A percentile compares a stretch with the other conserved stretches of the same genome.
Conservation (phyloP, 495 filamentous ascomycete species). For the Neurospora tetraspora region DNA sequence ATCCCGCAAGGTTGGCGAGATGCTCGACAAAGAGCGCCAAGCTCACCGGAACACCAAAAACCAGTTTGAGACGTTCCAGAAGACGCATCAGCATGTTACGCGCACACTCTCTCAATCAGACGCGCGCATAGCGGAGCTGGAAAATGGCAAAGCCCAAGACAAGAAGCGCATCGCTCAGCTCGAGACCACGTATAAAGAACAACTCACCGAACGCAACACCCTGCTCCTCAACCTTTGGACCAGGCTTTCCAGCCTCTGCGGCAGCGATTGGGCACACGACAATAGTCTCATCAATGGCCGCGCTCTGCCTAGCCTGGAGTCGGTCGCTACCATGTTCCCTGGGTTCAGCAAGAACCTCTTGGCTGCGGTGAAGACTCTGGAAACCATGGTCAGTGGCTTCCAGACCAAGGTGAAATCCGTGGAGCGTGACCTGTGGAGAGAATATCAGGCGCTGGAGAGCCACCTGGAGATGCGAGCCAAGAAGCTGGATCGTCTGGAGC, state of each 20-base stretch:
- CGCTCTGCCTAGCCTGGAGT: conserved; percentile 65
- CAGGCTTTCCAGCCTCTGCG: conserved; percentile 74
- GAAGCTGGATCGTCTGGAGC: conserved; percentile 80
- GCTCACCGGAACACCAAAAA: conserved; percentile 74
- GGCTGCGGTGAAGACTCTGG: conserved; percentile 78
- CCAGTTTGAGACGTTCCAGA: conserved; percentile 78
- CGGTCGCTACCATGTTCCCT: conserved; percentile 67
- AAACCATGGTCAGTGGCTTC: conserved; percentile 71
- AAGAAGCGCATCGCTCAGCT: conserved; percentile 61
- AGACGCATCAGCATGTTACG: conserved; percentile 72
- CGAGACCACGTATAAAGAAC: conserved; percentile 72
- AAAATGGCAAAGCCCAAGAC: conserved; percentile 60
- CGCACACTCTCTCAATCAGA: conserved; percentile 77
- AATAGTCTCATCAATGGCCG: conserved; percentile 85
- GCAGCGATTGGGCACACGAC: conserved; percentile 81
- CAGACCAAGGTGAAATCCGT: conserved; percentile 68
- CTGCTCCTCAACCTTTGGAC: conserved; percentile 82
- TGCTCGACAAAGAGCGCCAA: conserved; percentile 85
- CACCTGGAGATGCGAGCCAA: conserved; percentile 69
- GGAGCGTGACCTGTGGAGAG: conserved; percentile 79
- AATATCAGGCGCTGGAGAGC: conserved; percentile 80
- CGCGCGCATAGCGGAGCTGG: conserved; percentile 72
- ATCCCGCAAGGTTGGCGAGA: conserved; percentile 69
- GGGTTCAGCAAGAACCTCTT: conserved; percentile 84
- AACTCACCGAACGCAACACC: conserved; percentile 80